A percentile compares a stretch with the other conserved stretches of the same genome.
Evolutionary conservation across 1,284 basidiomycete species (phyloP).

Genomic region (Ceraceosorus bombacis): DNA sequence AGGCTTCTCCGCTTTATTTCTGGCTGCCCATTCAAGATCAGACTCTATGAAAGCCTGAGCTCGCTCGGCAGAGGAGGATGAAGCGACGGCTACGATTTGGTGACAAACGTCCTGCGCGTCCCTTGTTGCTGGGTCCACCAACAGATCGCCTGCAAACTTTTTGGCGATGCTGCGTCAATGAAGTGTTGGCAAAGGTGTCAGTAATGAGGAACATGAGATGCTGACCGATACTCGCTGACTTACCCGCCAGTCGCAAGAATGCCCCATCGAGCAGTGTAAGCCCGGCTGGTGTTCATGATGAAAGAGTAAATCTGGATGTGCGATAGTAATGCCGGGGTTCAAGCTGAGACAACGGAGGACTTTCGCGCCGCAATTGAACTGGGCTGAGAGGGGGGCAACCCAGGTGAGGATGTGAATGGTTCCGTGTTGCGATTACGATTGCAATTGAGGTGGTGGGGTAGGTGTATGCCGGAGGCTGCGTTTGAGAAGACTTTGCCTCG

Average conservation of each 20-base stretch:
- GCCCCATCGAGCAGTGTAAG: constrained; percentile 15
- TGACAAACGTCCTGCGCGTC: constrained; percentile 66
- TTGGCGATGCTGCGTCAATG: constrained; percentile 21
- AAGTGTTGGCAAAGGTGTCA: neutral
- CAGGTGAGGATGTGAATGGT: no score
- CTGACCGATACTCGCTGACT: neutral
- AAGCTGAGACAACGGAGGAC: no score
- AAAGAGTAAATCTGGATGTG: no score
- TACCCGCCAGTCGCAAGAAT: constrained; percentile 33
- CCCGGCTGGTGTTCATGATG: no score
- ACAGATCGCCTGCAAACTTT: constrained; percentile 49
- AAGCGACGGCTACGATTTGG: constrained; percentile 63
- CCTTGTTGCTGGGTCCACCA: constrained; percentile 52
- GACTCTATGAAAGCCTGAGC: constrained; percentile 63
- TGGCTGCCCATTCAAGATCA: neutral
- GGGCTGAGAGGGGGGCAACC: no score
- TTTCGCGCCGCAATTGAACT: no score
- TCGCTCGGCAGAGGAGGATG: constrained; percentile 62
- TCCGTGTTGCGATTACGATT: no score
- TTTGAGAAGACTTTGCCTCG: no score
- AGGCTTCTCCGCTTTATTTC: constrained; percentile 36
- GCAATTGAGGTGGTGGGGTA: no score
- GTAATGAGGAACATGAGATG: neutral
- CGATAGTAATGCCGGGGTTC: no score
- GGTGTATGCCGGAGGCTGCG: no score